Evolutionary conservation across 192 early-diverging fungal species (phyloP), one percentile per base, ranked within the genome.

Genomic region (Podila verticillata): DNA sequence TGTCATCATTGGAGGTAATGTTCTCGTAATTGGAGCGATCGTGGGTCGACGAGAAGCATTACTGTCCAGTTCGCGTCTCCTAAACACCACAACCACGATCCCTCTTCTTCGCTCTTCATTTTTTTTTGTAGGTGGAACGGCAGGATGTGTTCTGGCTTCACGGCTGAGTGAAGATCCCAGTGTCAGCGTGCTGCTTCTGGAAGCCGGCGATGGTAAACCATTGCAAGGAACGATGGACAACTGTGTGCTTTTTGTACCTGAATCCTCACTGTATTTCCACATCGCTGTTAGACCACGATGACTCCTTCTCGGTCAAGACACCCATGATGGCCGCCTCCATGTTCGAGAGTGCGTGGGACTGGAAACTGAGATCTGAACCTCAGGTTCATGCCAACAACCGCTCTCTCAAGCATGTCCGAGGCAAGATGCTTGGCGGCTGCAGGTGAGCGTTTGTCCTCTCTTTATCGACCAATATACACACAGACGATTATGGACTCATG

Each of bases 131-230:
- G 71, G 71, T 61, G 71, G 71, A 17, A 66, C 71, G 19, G 63
- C 71, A 13, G 71, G 71, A 12, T 73, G 71, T 31, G 71, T 73
- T 15, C 57, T 73, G 20, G 71, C 71, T 4, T 59, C 63, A 19
- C 63, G 71, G 2, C 22, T 73, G 31, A 35, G 63, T 3, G 71
- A 73, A 59, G 63, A 73, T 10, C 63, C 63, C 6, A 36, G 17
- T 31, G 30, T 73, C 31, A 73, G 57, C 10, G 63, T 73, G 24
- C 71, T 73, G 22, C 32, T 73, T 36, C 39, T 73, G 17, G 71
- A 73, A 7, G 71, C 71, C 1, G 71, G 71, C 8, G 51, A 54
- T 26, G 51, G n/a, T n/a, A 54, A 24, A 54, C 5, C 51, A 26
- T 48, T 19, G 1, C n/a, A 47, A 15, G 15, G 7, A 7, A 47